Conservation (phyloP, 345 rosid genomes). For the Eucalyptus cloeziana region DNA sequence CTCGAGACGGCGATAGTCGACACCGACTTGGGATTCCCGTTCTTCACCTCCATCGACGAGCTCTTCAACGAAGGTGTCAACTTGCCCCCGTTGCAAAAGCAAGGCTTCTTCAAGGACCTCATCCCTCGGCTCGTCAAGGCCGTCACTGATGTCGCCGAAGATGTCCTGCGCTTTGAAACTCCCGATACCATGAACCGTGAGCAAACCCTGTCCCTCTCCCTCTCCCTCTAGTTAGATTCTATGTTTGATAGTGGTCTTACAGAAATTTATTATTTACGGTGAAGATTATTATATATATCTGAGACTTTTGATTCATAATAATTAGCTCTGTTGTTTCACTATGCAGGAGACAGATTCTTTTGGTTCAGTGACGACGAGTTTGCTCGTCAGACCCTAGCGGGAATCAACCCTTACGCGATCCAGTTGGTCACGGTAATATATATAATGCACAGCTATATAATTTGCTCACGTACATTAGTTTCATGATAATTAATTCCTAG, state of each 20-base stretch:
- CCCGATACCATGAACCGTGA: conserved; percentile 40
- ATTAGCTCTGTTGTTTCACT: not conserved
- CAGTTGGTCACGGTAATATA: conserved; percentile 42
- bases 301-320: not conserved
- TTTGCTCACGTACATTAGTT: not conserved
- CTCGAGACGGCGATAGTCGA: conserved; percentile 31
- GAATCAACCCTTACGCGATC: conserved; percentile 54
- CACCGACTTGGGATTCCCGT: conserved; percentile 36
- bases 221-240: not conserved
- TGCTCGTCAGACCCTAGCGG: conserved; percentile 65
- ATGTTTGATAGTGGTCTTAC: not conserved
- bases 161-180: conserved; percentile 38
- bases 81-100: conserved; percentile 10
- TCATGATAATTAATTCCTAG: not conserved
- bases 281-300: not conserved
- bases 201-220: not conserved
- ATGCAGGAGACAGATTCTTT: conserved; percentile 56
- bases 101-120: conserved; percentile 20
- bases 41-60: conserved; percentile 48
- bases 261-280: not conserved
- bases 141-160: conserved; percentile 13
- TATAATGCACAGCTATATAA: not conserved
- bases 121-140: conserved; percentile 51
- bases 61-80: conserved; percentile 48
- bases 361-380: conserved; percentile 82